Base-by-base conservation (phyloP, 2,329 filamentous ascomycete species). In the Aspergillus awamori region DNA sequence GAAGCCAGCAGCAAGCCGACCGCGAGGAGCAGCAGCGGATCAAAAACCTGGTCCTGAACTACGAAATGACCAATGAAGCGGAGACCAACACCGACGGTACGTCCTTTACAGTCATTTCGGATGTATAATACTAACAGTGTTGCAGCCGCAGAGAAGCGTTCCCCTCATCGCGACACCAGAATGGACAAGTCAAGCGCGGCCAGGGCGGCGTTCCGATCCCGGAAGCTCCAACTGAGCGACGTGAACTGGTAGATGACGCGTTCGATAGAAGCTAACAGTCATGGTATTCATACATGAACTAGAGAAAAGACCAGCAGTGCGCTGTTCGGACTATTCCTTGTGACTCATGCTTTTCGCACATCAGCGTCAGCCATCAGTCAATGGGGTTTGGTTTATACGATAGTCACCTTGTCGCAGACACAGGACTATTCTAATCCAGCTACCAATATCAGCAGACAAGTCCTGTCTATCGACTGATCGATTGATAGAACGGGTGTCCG, bases 11-110 rank as follows among this genome's bases (percentile, higher is more conserved):
- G 74, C 91, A 96, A 78, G 94, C 93, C 2, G 94, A 98, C 75
- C 89, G 90, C 57, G 95, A 97, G 74, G 96, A 99, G 76, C 94
- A 99, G 76, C 93, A 97, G 76, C 91, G 95, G 64, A 99, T 99
- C 86, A 99, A 99, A 82, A 97, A 92, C 72, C 84, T 99, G 49
- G 95, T 99, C 57, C 83, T 99, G 69, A 98, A 97, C 77, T 96
- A 97, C 74, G 95, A 99, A 79, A 87, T 97, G 73, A 88, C 92
- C 55, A 93, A 96, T 65, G 85, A 88, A 71, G 89, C 82, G 68
- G 91, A 96, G 73, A 89, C 93, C 66, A 80, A 33, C 20, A 20
- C 83, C 71, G 91, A 95, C 81, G 89, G 92, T 96, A 85, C 87
- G 81, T 30, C 15, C 74, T 77, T 69, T 68, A 67, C 72, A 70